phyloP scores from a whole-genome alignment of 306 rosid genomes.

The Alnus glutinosa region DNA sequence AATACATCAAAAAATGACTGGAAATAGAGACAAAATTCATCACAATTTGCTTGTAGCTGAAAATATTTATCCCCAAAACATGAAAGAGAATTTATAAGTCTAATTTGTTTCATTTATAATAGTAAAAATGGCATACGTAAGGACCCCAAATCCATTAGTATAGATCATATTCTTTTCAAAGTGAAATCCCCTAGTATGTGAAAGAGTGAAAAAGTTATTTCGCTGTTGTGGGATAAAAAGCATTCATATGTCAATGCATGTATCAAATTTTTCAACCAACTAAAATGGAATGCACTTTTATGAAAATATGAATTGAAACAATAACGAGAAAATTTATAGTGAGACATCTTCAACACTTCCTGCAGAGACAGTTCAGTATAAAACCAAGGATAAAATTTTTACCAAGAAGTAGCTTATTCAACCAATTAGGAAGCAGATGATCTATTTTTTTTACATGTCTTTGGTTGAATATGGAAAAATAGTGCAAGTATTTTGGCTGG shows the following conservation, averaged over 20 bases:
- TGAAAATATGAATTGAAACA: background rate
- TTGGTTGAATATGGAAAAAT: background rate
- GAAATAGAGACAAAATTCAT: background rate
- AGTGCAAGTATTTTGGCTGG: background rate
- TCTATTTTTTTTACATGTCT: background rate
- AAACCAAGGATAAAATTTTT: background rate
- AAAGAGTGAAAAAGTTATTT: background rate
- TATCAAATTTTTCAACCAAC: background rate
- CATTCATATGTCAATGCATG: background rate
- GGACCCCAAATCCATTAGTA: background rate
- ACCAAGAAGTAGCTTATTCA: constrained; percentile 1
- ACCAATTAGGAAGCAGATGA: background rate
- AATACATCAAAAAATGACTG: constrained; percentile 8
- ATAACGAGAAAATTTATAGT: background rate
- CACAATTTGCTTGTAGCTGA: background rate
- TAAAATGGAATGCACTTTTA: background rate
- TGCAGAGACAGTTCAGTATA: background rate
- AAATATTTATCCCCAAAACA: background rate
- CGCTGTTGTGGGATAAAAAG: background rate
- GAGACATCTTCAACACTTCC: background rate
- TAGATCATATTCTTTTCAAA: background rate
- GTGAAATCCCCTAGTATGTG: constrained; percentile 1
- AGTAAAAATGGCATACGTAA: background rate
- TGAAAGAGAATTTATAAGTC: constrained; percentile 12
- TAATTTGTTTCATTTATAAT: background rate